These are phyloP conservation scores for Vigna unguiculata DNA, from an alignment of 306 rosid species.

Conservation along the genomic window DNA sequence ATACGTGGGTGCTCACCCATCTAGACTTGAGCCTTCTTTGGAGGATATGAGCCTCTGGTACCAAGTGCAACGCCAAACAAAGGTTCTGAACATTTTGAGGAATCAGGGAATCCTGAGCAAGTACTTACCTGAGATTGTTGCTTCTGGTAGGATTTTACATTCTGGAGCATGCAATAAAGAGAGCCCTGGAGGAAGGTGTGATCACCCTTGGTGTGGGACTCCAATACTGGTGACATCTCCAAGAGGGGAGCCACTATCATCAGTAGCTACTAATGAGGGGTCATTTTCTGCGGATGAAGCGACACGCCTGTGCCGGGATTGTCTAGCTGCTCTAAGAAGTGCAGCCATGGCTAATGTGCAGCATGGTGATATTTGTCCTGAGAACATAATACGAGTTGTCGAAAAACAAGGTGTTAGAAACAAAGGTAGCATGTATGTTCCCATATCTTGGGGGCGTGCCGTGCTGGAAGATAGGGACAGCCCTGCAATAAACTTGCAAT, in stretches of 20 bases:
- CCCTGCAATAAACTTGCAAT: constrained; percentile 85
- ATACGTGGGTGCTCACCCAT: constrained; percentile 84
- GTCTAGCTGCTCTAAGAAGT: constrained; percentile 76
- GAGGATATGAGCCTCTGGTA: constrained; percentile 99
- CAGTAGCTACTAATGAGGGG: constrained; percentile 63
- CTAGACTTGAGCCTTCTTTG: constrained; percentile 91
- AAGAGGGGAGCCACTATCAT: constrained; percentile 74
- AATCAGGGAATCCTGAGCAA: constrained; percentile 75
- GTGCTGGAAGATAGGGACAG: constrained; percentile 92
- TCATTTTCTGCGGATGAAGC: constrained; percentile 77
- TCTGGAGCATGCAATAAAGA: constrained; percentile 79
- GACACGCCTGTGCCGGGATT: constrained; percentile 76
- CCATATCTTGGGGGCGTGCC: constrained; percentile 89
- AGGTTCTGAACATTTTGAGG: constrained; percentile 78
- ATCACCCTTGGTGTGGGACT: constrained; percentile 91
- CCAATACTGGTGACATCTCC: constrained; percentile 93
- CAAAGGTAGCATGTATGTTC: constrained; percentile 55
- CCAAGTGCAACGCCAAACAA: constrained; percentile 95
- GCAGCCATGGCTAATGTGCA: constrained; percentile 79
- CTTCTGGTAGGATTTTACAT: constrained; percentile 87
- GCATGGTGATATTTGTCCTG: constrained; percentile 93
- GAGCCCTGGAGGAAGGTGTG: constrained; percentile 80
- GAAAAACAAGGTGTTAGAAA: constrained; percentile 54
- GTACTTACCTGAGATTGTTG: constrained; percentile 77
- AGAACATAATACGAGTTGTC: constrained; percentile 70